Conservation (phyloP, 306 rosid genomes). For the Sphenostylis stenocarpa region DNA sequence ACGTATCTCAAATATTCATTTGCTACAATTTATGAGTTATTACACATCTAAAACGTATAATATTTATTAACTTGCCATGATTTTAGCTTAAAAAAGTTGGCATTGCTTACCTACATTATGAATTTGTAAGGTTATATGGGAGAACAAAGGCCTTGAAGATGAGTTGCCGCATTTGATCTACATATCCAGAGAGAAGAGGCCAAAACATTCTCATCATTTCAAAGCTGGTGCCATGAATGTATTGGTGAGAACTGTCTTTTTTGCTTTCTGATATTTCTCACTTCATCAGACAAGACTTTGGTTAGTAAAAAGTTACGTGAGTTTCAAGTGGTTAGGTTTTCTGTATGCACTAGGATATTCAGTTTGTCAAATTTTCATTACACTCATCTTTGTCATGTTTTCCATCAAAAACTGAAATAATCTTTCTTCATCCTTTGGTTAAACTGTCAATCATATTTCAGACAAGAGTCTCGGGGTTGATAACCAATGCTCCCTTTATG, state of each 20-base stretch:
- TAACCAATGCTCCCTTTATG: slow-evolving; percentile 69
- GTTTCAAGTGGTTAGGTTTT: neutral
- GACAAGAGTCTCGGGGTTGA: slow-evolving; percentile 74
- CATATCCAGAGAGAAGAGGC: neutral
- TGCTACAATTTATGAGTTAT: neutral
- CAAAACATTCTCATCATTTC: neutral
- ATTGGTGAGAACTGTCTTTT: neutral
- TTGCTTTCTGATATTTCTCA: neutral
- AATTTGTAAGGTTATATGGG: neutral
- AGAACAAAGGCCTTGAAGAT: neutral
- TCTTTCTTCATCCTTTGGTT: neutral
- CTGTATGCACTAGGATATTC: neutral
- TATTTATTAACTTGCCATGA: too few relatives aligned
- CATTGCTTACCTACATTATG: neutral
- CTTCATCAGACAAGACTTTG: neutral
- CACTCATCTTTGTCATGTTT: neutral
- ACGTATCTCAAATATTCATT: neutral
- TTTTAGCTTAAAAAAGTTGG: too few relatives aligned
- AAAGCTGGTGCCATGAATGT: neutral
- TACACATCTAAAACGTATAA: too few relatives aligned
- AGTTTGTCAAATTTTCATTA: neutral
- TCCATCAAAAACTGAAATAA: neutral
- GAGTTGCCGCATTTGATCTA: neutral
- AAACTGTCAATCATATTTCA: neutral
- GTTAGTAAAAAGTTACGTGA: neutral